These are phyloP conservation scores for Pharus latifolius DNA, from an alignment of 176 grass and related monocot genomes.

Conservation along the genomic window DNA sequence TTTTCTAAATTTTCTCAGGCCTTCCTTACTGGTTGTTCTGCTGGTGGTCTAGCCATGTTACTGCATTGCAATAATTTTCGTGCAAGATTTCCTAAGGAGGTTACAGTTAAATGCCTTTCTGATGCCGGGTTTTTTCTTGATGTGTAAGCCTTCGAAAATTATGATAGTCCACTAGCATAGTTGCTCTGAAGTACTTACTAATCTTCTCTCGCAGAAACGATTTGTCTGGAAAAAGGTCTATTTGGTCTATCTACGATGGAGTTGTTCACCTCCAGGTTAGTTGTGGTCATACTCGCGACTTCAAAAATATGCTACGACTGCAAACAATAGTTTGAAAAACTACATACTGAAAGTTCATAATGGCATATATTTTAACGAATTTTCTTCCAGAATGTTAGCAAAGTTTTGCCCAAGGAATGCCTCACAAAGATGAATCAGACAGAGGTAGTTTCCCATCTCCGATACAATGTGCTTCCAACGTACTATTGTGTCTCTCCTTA, in stretches of 20 bases:
- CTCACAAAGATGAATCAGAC: conserved; percentile 27
- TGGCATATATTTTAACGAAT: not conserved
- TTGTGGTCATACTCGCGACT: not conserved
- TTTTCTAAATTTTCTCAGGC: conserved; percentile 34
- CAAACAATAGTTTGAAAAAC: not conserved
- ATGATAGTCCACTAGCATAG: not conserved
- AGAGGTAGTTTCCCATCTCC: not conserved
- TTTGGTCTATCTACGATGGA: conserved; percentile 25
- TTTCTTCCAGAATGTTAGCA: conserved; percentile 33
- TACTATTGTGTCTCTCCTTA: not conserved
- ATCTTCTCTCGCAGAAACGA: conserved; percentile 34
- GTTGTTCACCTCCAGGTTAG: conserved; percentile 69
- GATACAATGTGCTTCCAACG: not conserved
- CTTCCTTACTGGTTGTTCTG: conserved; percentile 70
- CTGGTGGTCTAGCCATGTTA: conserved; percentile 58
- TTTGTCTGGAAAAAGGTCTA: conserved; percentile 50
- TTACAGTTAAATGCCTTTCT: conserved; percentile 61
- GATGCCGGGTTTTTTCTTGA: conserved; percentile 86
- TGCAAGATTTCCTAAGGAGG: conserved; percentile 15
- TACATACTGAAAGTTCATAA: not conserved
- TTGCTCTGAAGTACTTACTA: not conserved
- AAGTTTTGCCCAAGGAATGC: conserved; percentile 41
- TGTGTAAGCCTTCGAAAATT: conserved; percentile 27
- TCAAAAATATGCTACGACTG: not conserved
- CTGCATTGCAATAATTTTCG: conserved; percentile 72